Percentiles rank a stretch among this genome's conserved stretches.
These are phyloP conservation scores for Lentinula detonsa DNA, from an alignment of 768 basidiomycete species.

Conservation along the genomic window DNA sequence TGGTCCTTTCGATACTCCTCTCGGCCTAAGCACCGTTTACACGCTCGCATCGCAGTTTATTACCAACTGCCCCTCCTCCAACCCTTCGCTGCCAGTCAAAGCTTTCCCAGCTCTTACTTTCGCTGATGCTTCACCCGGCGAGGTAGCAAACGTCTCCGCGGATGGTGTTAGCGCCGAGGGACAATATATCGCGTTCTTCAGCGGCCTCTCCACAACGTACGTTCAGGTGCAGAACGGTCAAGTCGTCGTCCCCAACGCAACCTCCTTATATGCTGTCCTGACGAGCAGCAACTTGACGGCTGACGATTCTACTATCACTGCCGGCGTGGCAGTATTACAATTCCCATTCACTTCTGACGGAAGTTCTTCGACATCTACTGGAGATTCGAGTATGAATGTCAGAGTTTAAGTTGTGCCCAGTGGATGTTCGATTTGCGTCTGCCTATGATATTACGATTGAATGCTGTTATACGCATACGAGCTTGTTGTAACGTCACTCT, in stretches of 20 bases:
- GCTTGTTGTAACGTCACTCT: too few relatives aligned
- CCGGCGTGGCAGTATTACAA: background rate
- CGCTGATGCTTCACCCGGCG: constrained; percentile 20
- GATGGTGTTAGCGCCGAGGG: constrained; percentile 6
- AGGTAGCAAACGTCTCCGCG: constrained; percentile 18
- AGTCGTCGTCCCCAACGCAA: background rate
- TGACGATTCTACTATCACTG: background rate
- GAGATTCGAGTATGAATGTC: too few relatives aligned
- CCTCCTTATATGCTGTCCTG: background rate
- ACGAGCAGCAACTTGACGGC: background rate
- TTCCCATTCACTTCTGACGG: too few relatives aligned
- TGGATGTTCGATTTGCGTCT: too few relatives aligned
- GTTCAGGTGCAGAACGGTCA: background rate
- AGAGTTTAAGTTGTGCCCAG: too few relatives aligned
- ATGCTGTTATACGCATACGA: too few relatives aligned
- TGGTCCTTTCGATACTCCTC: constrained; percentile 37
- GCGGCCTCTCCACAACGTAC: constrained; percentile 24
- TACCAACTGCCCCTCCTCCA: constrained; percentile 39
- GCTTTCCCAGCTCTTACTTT: constrained; percentile 37
- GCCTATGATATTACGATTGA: too few relatives aligned
- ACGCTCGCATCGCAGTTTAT: constrained; percentile 40
- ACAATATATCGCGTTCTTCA: constrained; percentile 33
- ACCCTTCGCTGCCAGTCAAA: constrained; percentile 41
- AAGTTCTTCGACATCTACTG: too few relatives aligned
- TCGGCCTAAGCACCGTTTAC: constrained; percentile 36